Base-by-base conservation (phyloP, 148 eudicot species). In the Rhododendron griersonianum region DNA sequence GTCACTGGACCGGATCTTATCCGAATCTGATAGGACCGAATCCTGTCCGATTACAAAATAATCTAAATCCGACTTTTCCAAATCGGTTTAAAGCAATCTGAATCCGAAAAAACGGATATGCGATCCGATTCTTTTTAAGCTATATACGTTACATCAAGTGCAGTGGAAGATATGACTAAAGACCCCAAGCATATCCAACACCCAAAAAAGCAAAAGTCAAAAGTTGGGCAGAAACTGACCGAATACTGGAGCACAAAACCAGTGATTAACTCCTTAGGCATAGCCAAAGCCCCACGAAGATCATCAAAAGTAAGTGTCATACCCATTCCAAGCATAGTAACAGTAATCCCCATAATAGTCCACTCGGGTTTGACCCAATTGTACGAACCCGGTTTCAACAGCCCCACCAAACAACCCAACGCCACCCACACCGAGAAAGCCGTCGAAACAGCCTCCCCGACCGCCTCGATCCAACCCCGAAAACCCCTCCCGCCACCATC, bases 281-380 rank as follows among this genome's bases (percentile, higher is more conserved):
- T 95, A 47, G 98, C 89, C 85, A 95, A 86, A 81, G 97, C 98
- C 3, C 91, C 95, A 50, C 91, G 88, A 85, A 94, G 93, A 90
- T 95, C 98, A 91, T 95, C 93, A 78, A 94, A 90, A 45, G 95
- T 95, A 74, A 95, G 90, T 28, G 97, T 94, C 98, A 95, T 94
- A 3, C 98, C 98, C 98, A 94, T 95, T 23, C 98, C 98, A 86
- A 95, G 91, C 98, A 95, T 95, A 80, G 94, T 95, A 53, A 95
- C 6, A 0, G 95, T 91, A 88, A 95, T 88, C 2, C 95, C 94
- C 90, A 88, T 86, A 51, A 95, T 90, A 21, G 92, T 91, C 90
- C 90, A 88, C 55, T 92, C 85, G 39, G 95, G 94, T 21, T 81
- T 86, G 3, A 95, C 96, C 96, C 96, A 94, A 82, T 86, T 88